phyloP scores from a whole-genome alignment of 2,329 filamentous ascomycete species.

The Paradendryphiella salina region DNA sequence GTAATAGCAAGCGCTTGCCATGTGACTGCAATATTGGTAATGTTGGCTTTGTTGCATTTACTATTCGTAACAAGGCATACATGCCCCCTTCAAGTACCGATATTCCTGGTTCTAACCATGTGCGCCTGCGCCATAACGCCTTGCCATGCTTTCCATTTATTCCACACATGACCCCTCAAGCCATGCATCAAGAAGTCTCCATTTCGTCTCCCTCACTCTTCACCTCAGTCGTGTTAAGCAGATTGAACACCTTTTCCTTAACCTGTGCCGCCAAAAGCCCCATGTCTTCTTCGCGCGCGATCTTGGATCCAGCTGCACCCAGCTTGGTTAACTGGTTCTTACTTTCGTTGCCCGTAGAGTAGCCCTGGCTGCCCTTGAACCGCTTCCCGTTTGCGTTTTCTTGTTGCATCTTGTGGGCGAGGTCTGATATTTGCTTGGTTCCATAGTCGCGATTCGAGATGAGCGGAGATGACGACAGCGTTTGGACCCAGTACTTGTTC shows the following conservation, averaged over 20 bases:
- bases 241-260: slow-evolving; percentile 63
- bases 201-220: slow-evolving; percentile 37
- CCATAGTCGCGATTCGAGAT: slow-evolving; percentile 92
- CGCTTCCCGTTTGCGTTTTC: slow-evolving; percentile 54
- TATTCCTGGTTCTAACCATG: too few relatives aligned
- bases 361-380: slow-evolving; percentile 28
- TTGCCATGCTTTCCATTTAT: slow-evolving; percentile 8
- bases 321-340: slow-evolving; percentile 60
- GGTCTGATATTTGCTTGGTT: slow-evolving; percentile 87
- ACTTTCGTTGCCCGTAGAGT: slow-evolving; percentile 3
- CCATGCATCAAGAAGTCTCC: slow-evolving; percentile 22
- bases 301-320: slow-evolving; percentile 62
- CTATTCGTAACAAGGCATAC: too few relatives aligned
- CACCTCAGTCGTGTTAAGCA: slow-evolving; percentile 11
- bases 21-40: too few relatives aligned
- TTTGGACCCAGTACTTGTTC: slow-evolving; percentile 99
- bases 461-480: slow-evolving; percentile 85
- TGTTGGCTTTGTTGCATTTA: too few relatives aligned
- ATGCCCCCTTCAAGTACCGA: too few relatives aligned
- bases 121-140: slow-evolving; percentile 10
- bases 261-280: slow-evolving; percentile 65
- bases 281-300: slow-evolving; percentile 65
- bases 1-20: too few relatives aligned
- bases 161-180: neutral
- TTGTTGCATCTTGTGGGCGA: slow-evolving; percentile 78